These are phyloP conservation scores for Thelephora ganbajun DNA, from an alignment of 768 basidiomycete genomes.

Conservation along the genomic window DNA sequence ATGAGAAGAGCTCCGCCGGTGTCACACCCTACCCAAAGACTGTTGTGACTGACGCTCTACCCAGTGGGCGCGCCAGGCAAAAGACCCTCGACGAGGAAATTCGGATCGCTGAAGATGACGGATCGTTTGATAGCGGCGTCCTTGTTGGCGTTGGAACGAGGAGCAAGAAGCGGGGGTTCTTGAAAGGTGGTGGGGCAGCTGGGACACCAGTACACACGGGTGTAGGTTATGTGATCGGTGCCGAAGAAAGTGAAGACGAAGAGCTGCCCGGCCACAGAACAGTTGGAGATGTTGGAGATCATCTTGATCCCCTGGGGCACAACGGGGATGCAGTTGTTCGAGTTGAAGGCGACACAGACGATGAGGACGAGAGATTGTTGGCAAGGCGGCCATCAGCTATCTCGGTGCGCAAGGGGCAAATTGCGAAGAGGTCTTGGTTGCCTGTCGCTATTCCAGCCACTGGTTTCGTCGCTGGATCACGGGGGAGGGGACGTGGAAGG, in stretches of 20 bases:
- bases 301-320: neutral
- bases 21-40: too few relatives aligned
- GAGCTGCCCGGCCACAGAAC: neutral
- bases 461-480: too few relatives aligned
- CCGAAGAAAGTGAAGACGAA: slow-evolving; percentile 16
- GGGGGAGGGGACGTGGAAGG: too few relatives aligned
- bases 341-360: neutral
- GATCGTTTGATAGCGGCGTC: slow-evolving; percentile 30
- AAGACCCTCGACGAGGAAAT: slow-evolving; percentile 61
- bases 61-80: slow-evolving; percentile 17
- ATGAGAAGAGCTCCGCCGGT: too few relatives aligned
- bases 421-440: too few relatives aligned
- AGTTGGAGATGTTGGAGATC: neutral
- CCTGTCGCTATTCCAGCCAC: too few relatives aligned
- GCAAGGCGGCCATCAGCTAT: too few relatives aligned
- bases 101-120: slow-evolving; percentile 29
- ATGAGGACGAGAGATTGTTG: neutral
- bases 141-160: slow-evolving; percentile 41
- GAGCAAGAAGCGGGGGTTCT: slow-evolving; percentile 42
- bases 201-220: slow-evolving; percentile 62
- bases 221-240: slow-evolving; percentile 51
- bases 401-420: too few relatives aligned
- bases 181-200: slow-evolving; percentile 64
- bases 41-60: too few relatives aligned
- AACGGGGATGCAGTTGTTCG: neutral